Base-by-base conservation (phyloP, 768 basidiomycete genomes). In the Xerocomus potaroensis region DNA sequence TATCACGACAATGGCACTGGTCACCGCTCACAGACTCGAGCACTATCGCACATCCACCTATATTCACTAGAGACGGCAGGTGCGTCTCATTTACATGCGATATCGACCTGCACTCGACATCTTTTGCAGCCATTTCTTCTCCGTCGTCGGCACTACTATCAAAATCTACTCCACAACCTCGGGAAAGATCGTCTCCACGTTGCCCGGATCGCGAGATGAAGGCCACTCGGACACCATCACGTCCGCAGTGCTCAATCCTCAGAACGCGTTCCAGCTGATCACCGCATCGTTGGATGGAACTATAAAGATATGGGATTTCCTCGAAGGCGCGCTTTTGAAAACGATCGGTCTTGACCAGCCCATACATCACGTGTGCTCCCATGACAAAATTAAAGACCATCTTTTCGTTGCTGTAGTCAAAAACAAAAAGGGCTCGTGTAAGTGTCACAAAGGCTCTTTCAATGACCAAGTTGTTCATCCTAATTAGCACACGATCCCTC, bases 61-160 rank as follows among this genome's bases (percentile, higher is more conserved):
- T 92, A 52, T 92, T 93, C 66, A 91, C 91, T 23, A 86, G 77
- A 64, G 92, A 97, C 67, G 89, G 89, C 68, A 83, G 82, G 93
- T 92, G 61, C 49, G 71, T 59, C 41, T 34, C 37, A 36, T 22
- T 48, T 31, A 16, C 26, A 14, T 46, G 27, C 47, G 39, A 44
- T 58, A 37, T 55, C 47, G 52, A 50, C 29, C 15, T 30, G 15
- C 45, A 36, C 21, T 47, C 38, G 43, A 63, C 50, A 6, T 27
- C 43, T 38, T 43, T 18, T 49, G 31, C 46, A 89, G 95, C 60
- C 90, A 95, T 70, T 94, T 91, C 75, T 92, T 97, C 67, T 80
- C 88, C 36, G 78, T 92, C 35, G 78, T 83, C 11, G 87, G 87
- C n/a, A 72, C 83, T 8, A 78, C 83, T 4, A 80, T 97, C 50